Base-by-base conservation (phyloP, 306 rosid species). In the Begonia fuchsioides region DNA sequence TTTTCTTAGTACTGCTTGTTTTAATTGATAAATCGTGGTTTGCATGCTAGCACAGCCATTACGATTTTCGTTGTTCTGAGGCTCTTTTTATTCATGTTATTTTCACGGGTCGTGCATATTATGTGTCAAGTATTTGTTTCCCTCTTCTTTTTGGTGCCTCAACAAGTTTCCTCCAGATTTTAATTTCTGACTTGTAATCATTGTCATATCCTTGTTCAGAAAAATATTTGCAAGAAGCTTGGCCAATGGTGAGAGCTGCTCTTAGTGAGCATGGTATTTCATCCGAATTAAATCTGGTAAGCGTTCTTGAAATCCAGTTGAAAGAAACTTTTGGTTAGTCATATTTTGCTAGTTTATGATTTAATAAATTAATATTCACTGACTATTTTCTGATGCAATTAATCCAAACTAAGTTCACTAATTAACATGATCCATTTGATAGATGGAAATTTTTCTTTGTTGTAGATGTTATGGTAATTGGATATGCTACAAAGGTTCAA, bases 201-300 rank as follows among this genome's bases (percentile, higher is more conserved):
- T 14, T 15, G 41, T 6, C 18, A 45, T 51, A 51, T 39, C 47
- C 35, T 40, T 63, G 32, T 61, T 38, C 68, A 76, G 97, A 81
- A 50, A 88, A 79, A 49, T 83, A 84, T 56, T 73, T 88, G 52
- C 93, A 79, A 63, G 84, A 74, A 15, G 68, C 53, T 12, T 88
- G 97, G 97, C 93, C 95, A 0, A 11, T 38, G 10, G 79, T 84
- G 39, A 88, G 73, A 55, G 66, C 92, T 10, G 68, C 92, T 13
- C 58, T 84, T 49, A 81, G 79, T 17, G 79, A 71, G 62, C 65
- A 62, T 11, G 82, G 82, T 5, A 18, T 90, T 67, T 8, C 76
- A 0, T 54, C 80, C 15, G 93, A 81, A 44, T 73, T 90, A 38
- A 77, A 90, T 54, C 38, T 90, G 74, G 97, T 86, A 68, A 49